Percentiles rank a stretch among this genome's conserved stretches.
phyloP scores from a whole-genome alignment of 352 stramenopile species.

The Bremia lactucae region DNA sequence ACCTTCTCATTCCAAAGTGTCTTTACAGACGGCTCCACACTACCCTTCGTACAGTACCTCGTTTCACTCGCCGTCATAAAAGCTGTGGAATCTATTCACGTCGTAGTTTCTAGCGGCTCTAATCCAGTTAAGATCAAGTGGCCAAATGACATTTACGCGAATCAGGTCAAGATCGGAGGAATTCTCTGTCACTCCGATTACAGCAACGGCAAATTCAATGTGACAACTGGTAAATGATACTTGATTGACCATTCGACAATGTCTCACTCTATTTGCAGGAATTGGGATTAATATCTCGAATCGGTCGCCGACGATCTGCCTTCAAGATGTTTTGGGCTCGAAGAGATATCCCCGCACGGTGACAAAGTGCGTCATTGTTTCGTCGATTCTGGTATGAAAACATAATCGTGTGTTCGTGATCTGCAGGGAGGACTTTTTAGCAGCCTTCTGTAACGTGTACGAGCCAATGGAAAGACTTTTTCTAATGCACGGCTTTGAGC shows the following conservation, averaged over 20 bases:
- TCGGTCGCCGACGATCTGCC: conserved; percentile 71
- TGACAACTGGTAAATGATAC: conserved; percentile 60
- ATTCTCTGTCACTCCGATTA: conserved; percentile 87
- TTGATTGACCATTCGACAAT: not conserved
- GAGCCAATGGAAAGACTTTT: conserved; percentile 81
- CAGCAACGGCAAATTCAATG: conserved; percentile 58
- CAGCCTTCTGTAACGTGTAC: conserved; percentile 82
- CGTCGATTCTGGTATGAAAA: not conserved
- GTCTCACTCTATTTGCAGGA: conserved; percentile 30
- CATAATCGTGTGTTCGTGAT: not conserved
- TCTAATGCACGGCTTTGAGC: conserved; percentile 66
- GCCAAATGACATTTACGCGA: conserved; percentile 88
- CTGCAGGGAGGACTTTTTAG: conserved; percentile 73
- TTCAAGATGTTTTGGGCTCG: conserved; percentile 71
- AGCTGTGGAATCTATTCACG: conserved; percentile 55
- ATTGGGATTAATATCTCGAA: conserved; percentile 88
- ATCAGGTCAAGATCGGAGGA: conserved; percentile 83
- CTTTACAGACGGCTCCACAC: conserved; percentile 63
- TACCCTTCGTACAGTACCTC: conserved; percentile 87
- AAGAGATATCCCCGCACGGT: conserved; percentile 44
- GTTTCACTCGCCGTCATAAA: conserved; percentile 81
- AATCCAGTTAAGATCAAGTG: conserved; percentile 85
- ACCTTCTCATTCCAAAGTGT: conserved; percentile 86
- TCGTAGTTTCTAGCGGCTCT: conserved; percentile 9
- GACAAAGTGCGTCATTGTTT: conserved; percentile 49